A percentile compares a stretch with the other conserved stretches of the same genome.
phyloP scores from a whole-genome alignment of 345 rosid species.

The Rhizophora mangle region DNA sequence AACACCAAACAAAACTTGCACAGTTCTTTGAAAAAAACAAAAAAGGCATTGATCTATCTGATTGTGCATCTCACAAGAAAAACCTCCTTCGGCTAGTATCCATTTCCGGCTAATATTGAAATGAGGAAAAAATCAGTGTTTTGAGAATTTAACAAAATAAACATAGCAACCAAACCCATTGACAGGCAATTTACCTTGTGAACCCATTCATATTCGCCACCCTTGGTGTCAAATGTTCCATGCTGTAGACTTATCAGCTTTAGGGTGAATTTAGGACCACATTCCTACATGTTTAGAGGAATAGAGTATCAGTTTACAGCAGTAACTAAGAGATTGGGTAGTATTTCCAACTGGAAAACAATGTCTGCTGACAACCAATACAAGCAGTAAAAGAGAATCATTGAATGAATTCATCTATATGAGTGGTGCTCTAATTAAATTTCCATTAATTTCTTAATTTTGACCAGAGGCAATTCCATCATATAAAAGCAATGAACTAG shows the following conservation, averaged over 20 bases:
- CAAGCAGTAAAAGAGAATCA: too few species aligned
- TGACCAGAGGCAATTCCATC: not conserved
- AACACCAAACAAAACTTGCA: not conserved
- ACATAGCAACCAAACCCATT: not conserved
- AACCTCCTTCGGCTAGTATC: slow-evolving; percentile 94
- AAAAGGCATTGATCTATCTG: not conserved
- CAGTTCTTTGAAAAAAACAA: too few species aligned
- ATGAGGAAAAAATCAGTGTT: slow-evolving; percentile 2
- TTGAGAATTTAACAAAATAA: not conserved
- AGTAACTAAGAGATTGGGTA: not conserved
- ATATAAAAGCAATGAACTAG: not conserved
- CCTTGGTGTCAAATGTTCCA: slow-evolving; percentile 83
- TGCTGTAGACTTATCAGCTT: slow-evolving; percentile 78
- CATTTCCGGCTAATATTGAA: slow-evolving; percentile 69
- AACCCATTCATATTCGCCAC: slow-evolving; percentile 94
- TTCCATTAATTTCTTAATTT: not conserved
- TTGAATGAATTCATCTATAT: not conserved
- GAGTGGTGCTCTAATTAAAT: not conserved
- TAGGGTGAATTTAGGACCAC: slow-evolving; percentile 86
- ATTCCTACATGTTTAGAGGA: slow-evolving; percentile 49
- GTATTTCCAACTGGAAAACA: not conserved
- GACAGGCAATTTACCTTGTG: slow-evolving; percentile 59
- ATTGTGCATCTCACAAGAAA: slow-evolving; percentile 53
- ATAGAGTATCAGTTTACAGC: not conserved
- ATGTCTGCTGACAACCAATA: too few species aligned